Evolutionary conservation across 2,329 filamentous ascomycete genomes (phyloP), one percentile per base, ranked within the genome.

Genomic region (Penicillium sp.): DNA sequence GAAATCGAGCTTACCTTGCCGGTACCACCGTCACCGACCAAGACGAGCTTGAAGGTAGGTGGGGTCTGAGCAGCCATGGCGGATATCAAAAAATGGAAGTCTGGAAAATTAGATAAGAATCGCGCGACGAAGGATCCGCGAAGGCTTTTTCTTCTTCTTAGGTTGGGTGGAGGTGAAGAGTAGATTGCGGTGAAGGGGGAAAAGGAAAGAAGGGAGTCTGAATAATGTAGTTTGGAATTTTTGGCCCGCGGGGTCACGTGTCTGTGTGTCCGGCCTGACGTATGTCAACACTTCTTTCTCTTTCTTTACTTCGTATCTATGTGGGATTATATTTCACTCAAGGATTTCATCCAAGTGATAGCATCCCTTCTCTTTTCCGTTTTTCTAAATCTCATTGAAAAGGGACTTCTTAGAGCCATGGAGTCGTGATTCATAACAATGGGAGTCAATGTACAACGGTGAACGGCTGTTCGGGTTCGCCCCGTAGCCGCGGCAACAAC

Each of bases 1-100:
- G 41, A 24, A 27, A 27, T 46, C 54, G 18, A 50, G 69, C 84
- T 75, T 75, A 94, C 93, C 90, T 98, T 98, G 78, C 93, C 93
- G 68, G 93, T 98, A 82, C 93, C 93, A 76, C 93, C 93, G 73
- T 98, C 93, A 74, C 93, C 93, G 69, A 98, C 93, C 77, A 98
- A 89, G 73, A 98, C 93, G 68, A 98, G 88, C 88, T 98, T 98
- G 86, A 98, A 98, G 74, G 89, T 95, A 61, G 91, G 89, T 60
- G 77, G 67, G 54, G 60, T 59, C 55, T 71, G 71, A 63, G 67
- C 72, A 74, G 86, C 81, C 87, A 93, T 94, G 50, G 43, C 55
- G 56, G 57, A 61, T 51, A 46, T 50, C 41, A 56, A 46, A 51
- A 47, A 44, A n/a, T n/a, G 46, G 40, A 47, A 32, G 23, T 26